phyloP scores from a whole-genome alignment of 2,329 filamentous ascomycete species.

The Aspergillus quadricinctus region DNA sequence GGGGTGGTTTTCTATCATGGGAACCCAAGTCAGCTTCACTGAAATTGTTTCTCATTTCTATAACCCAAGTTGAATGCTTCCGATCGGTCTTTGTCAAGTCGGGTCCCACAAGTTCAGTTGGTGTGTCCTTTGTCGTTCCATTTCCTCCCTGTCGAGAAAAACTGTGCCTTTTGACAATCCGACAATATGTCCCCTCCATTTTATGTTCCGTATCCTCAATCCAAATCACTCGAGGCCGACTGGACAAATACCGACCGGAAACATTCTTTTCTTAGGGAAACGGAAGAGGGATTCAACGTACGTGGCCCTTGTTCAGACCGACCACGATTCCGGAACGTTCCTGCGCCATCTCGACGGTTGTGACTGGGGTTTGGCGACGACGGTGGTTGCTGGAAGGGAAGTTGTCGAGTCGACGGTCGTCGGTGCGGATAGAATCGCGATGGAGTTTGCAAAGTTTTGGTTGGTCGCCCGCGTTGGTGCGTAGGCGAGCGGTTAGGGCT shows the following conservation, averaged over 20 bases:
- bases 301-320: conserved; percentile 63
- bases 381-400: conserved; percentile 31
- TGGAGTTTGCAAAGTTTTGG: conserved; percentile 28
- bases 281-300: conserved; percentile 45
- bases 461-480: conserved; percentile 26
- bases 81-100: not conserved
- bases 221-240: not conserved
- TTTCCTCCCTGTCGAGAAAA: not conserved
- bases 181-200: not conserved
- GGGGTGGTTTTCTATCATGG: conserved; percentile 72
- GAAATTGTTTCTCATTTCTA: not conserved
- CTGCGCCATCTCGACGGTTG: conserved; percentile 46
- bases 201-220: not conserved
- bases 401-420: conserved; percentile 23
- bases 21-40: conserved; percentile 35
- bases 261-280: conserved; percentile 2
- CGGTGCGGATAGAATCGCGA: conserved; percentile 22
- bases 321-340: conserved; percentile 53
- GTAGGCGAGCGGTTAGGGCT: conserved; percentile 37
- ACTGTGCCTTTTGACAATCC: not conserved
- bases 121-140: not conserved
- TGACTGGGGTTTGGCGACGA: conserved; percentile 32
- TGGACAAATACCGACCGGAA: not conserved
- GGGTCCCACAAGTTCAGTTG: not conserved
- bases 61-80: not conserved